These are phyloP conservation scores for Viola odorata DNA, from an alignment of 345 rosid genomes.

Conservation along the genomic window DNA sequence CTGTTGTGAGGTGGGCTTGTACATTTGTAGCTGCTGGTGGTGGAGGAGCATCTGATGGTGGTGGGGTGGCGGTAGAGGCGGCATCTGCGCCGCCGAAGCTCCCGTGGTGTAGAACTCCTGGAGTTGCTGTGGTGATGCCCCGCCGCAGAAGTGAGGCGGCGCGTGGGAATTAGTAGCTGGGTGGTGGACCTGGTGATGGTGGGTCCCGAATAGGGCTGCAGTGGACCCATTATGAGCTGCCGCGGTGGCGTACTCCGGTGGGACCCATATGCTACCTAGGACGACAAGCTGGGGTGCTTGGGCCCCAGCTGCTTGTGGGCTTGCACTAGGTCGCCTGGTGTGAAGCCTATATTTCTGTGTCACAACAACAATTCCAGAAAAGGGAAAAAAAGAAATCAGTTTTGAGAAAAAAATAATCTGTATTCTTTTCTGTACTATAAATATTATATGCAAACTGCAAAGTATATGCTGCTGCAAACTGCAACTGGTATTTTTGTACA, in stretches of 20 bases:
- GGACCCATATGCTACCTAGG: slow-evolving; percentile 92
- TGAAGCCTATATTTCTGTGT: slow-evolving; percentile 93
- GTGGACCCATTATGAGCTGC: slow-evolving; percentile 46
- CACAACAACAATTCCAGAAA: background rate
- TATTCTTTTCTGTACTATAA: background rate
- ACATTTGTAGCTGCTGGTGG: slow-evolving; percentile 60
- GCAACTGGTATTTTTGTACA: too few species aligned
- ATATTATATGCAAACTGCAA: background rate
- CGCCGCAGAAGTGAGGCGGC: slow-evolving; percentile 56
- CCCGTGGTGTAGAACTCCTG: slow-evolving; percentile 67
- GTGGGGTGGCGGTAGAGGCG: slow-evolving; percentile 31
- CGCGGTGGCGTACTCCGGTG: slow-evolving; percentile 76
- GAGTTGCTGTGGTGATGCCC: slow-evolving; percentile 33
- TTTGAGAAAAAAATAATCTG: background rate
- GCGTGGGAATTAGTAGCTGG: slow-evolving; percentile 39
- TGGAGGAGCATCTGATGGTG: slow-evolving; percentile 50
- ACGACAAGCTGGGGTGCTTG: slow-evolving; percentile 68
- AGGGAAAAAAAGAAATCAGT: background rate
- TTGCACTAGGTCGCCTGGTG: slow-evolving; percentile 92
- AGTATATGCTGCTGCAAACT: slow-evolving; percentile 4
- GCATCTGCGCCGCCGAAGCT: slow-evolving; percentile 13
- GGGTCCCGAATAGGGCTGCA: slow-evolving; percentile 1
- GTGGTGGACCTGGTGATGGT: slow-evolving; percentile 44
- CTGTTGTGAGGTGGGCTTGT: slow-evolving; percentile 36
- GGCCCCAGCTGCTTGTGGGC: slow-evolving; percentile 65